A percentile compares a stretch with the other conserved stretches of the same genome.
Conservation (phyloP, 192 early-diverging fungal genomes). For the Pilaira anomala region DNA sequence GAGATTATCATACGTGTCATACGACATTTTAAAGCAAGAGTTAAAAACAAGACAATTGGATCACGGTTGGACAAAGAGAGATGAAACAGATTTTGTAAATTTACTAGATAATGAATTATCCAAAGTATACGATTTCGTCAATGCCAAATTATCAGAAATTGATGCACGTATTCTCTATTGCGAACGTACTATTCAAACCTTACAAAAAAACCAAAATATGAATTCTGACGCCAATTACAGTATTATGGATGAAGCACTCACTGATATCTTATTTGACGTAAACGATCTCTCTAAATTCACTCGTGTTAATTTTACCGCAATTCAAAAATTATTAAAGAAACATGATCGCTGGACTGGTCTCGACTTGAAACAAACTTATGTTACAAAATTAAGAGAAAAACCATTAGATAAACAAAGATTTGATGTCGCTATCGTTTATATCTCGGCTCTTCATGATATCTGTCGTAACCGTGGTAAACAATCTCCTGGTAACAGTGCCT, state of each 20-base stretch:
- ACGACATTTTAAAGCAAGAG: constrained; percentile 33
- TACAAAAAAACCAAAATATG: constrained; percentile 41
- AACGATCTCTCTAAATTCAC: constrained; percentile 79
- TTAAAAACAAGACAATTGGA: constrained; percentile 47
- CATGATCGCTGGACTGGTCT: constrained; percentile 69
- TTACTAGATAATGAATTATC: constrained; percentile 32
- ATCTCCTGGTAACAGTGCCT: constrained; percentile 23
- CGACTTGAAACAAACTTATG: constrained; percentile 21
- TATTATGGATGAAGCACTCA: constrained; percentile 62
- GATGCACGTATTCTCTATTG: constrained; percentile 68
- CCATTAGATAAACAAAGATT: constrained; percentile 84
- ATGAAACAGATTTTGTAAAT: constrained; percentile 52
- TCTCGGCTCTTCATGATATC: constrained; percentile 79
- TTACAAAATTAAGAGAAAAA: constrained; percentile 37
- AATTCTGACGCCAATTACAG: constrained; percentile 54
- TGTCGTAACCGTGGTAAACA: constrained; percentile 50
- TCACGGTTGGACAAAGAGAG: constrained; percentile 52
- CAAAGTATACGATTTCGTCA: constrained; percentile 66
- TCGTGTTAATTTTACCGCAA: constrained; percentile 80
- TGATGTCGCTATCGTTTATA: constrained; percentile 83
- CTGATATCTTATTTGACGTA: constrained; percentile 56
- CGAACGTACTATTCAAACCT: constrained; percentile 49
- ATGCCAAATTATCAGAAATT: constrained; percentile 72
- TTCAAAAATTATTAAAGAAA: constrained; percentile 96
- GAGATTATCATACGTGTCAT: constrained; percentile 32